Evolutionary conservation across 257 asterid species (phyloP), one percentile per base, ranked within the genome.

Genomic region (Lithospermum erythrorhizon): DNA sequence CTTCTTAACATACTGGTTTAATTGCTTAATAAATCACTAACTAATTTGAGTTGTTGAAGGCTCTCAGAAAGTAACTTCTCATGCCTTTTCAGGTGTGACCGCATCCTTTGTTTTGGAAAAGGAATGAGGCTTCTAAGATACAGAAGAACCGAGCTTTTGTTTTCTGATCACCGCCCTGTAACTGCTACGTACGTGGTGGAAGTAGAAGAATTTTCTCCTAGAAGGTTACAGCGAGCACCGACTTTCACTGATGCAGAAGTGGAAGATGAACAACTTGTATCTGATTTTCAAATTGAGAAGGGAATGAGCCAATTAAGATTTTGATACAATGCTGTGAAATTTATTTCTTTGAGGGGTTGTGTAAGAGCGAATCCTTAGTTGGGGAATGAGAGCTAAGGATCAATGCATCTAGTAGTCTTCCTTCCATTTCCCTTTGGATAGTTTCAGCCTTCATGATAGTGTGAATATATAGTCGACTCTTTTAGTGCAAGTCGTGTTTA

Each of bases 121-220:
- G 99, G 97, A 65, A 79, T 84, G 80, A 80, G 76, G 87, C 77
- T 71, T 70, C 57, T 80, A 58, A 76, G 83, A 65, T 93, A 93
- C 15, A 64, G 73, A 66, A 84, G 96, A 73, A 66, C 85, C 4
- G 99, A 93, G 66, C 65, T 80, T 18, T 81, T 61, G 74, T 68
- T 89, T 61, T 93, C 99, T 6, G 99, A 93, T 71, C 99, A 93
- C 81, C 85, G 96, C 24, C 97, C 99, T 1, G 95, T 93, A 73
- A 73, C 85, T 48, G 96, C 97, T 57, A 63, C 85, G 30, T 89
- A 80, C 65, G 68, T 76, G 73, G 90, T 82, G 57, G 97, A 89
- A 53, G 88, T 89, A 21, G 99, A 93, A 83, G 96, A 80, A 61
- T 89, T 89, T 65, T 86, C 87, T 70, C 79, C 87, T 0, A 79